Evolutionary conservation across 1,284 basidiomycete genomes (phyloP).

Genomic region (Filobasidium uniguttulatum): DNA sequence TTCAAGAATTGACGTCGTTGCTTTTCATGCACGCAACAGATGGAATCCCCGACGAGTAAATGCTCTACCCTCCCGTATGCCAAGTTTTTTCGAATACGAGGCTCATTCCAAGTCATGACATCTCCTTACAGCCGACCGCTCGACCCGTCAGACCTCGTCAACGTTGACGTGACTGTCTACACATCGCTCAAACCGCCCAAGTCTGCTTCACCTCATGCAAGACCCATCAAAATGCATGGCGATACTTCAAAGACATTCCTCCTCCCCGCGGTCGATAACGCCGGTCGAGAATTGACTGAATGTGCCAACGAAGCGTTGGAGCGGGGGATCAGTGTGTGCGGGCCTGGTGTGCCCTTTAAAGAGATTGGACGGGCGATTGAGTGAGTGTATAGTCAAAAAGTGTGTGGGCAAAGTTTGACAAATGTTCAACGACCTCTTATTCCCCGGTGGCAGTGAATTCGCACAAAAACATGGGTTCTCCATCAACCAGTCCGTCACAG

Average conservation of each 20-base stretch:
- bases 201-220: background rate
- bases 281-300: conserved; percentile 50
- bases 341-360: conserved; percentile 57
- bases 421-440: background rate
- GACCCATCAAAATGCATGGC: conserved; percentile 60
- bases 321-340: conserved; percentile 59
- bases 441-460: conserved; percentile 22
- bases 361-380: conserved; percentile 66
- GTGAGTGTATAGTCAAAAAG: conserved; percentile 27
- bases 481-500: conserved; percentile 52
- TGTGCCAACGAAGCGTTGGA: conserved; percentile 54
- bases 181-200: background rate
- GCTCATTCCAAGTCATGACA: background rate
- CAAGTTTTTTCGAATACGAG: background rate
- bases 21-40: conserved; percentile 14
- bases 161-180: conserved; percentile 70
- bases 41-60: conserved; percentile 56
- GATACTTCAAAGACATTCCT: conserved; percentile 71
- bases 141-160: conserved; percentile 65
- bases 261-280: conserved; percentile 58
- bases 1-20: no score
- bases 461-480: conserved; percentile 41
- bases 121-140: conserved; percentile 50
- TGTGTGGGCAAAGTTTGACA: background rate
- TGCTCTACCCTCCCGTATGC: conserved; percentile 7